Conservation (phyloP, 2,329 filamentous ascomycete species). For the Diaporthe vexans region DNA sequence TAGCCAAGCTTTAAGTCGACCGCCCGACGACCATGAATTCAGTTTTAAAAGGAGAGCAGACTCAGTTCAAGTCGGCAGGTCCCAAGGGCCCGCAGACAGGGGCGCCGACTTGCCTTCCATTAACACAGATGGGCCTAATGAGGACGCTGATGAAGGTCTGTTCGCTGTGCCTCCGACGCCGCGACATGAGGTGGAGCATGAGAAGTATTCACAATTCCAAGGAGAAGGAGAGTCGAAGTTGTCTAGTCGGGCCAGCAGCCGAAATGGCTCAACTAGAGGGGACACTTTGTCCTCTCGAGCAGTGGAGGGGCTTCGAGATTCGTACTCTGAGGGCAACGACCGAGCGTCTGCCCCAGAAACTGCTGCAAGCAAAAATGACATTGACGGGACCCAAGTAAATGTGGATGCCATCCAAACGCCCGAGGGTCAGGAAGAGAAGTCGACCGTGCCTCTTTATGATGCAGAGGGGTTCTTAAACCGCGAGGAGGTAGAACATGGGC, state of each 20-base stretch:
- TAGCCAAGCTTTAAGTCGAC: background rate
- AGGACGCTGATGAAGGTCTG: slow-evolving; percentile 35
- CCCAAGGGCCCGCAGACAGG: background rate
- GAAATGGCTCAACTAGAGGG: background rate
- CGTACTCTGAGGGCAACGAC: background rate
- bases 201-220: background rate
- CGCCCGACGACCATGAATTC: slow-evolving; percentile 1
- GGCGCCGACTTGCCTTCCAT: slow-evolving; percentile 19
- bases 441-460: background rate
- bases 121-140: slow-evolving; percentile 16
- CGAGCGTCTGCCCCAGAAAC: background rate
- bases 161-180: slow-evolving; percentile 39
- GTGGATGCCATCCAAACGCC: background rate
- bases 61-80: slow-evolving; percentile 14
- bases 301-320: background rate
- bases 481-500: background rate
- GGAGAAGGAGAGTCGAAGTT: background rate
- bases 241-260: slow-evolving; percentile 14
- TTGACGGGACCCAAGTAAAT: background rate
- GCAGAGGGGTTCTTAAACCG: background rate
- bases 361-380: background rate
- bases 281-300: background rate
- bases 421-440: background rate
- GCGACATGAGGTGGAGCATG: slow-evolving; percentile 19
- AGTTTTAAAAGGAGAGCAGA: slow-evolving; percentile 28